Evolutionary conservation across 768 basidiomycete species (phyloP), one percentile per base, ranked within the genome.

Genomic region (Tephrocybe sp.): DNA sequence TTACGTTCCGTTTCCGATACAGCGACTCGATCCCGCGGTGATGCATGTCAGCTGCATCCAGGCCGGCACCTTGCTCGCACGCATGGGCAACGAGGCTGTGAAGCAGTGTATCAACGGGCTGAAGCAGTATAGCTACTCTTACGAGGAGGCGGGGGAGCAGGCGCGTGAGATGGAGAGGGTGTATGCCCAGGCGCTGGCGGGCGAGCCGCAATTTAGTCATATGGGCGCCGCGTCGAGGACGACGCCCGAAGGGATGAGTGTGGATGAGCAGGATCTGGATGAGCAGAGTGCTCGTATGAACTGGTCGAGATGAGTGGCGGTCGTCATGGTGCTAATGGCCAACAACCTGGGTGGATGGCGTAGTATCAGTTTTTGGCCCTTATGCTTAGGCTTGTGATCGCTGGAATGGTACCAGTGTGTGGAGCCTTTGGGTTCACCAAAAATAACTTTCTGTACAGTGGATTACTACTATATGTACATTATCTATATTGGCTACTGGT

Each of bases 11-110:
- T 45, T 60, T 16, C 47, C 31, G 34, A 39, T 14, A 2, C 58
- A 88, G 83, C 80, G 84, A 64, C 76, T 91, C 49, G 91, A 91
- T 65, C 89, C 90, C 26, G 91, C 93, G 3, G 88, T 93, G 36
- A 89, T 97, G 80, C 88, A 91, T 54, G 88, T 90, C 61, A 83
- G 85, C 57, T 85, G 89, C 63, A 89, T 88, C 54, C 85, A 89
- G 54, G 88, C 92, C 0, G 94, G 93, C 11, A 82, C 77, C 42
- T 73, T 93, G 12, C 80, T 96, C 47, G 93, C 92, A 5, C 79
- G 84, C 20, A 69, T 88, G n/a, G 92, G 87, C 6, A 84, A 90
- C 16, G 83, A 84, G 1, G 93, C 95, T 67, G 91, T 89, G 30
- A 69, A 76, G 48, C 85, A 87, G 59, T 96, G 94, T 65, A 85